A percentile compares a stretch with the other conserved stretches of the same genome.
Conservation (phyloP, 371 early-diverging fungal genomes). For the Mucor saturninus region DNA sequence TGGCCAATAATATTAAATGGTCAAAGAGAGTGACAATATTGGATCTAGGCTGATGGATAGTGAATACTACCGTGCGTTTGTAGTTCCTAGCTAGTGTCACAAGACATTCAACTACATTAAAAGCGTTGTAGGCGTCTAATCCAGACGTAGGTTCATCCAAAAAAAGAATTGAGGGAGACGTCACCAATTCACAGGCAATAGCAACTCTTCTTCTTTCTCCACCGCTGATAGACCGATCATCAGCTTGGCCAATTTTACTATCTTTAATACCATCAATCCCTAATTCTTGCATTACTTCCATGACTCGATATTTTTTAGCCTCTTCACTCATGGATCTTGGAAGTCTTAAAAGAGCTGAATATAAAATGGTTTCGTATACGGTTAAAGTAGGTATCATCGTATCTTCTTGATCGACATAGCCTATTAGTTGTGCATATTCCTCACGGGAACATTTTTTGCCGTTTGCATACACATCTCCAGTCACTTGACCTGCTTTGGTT, state of each 20-base stretch:
- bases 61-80: slow-evolving; percentile 90
- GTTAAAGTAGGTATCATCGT: slow-evolving; percentile 83
- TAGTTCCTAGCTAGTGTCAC: slow-evolving; percentile 80
- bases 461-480: slow-evolving; percentile 69
- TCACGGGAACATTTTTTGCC: slow-evolving; percentile 60
- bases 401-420: slow-evolving; percentile 90
- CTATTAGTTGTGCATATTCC: slow-evolving; percentile 71
- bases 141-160: slow-evolving; percentile 96
- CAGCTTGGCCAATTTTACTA: slow-evolving; percentile 80
- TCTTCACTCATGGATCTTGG: slow-evolving; percentile 66
- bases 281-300: slow-evolving; percentile 78
- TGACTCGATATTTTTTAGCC: slow-evolving; percentile 66
- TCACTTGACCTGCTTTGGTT: slow-evolving; percentile 60
- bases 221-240: slow-evolving; percentile 78
- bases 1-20: slow-evolving; percentile 84
- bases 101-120: slow-evolving; percentile 87
- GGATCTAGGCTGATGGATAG: slow-evolving; percentile 95
- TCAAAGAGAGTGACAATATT: slow-evolving; percentile 93
- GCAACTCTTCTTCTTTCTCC: slow-evolving; percentile 88
- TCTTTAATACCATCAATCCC: slow-evolving; percentile 81
- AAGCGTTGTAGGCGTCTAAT: slow-evolving; percentile 91
- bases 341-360: slow-evolving; percentile 80
- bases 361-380: slow-evolving; percentile 80
- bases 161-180: slow-evolving; percentile 88
- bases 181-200: slow-evolving; percentile 88